Base-by-base conservation (phyloP, 2,329 filamentous ascomycete genomes). In the Phoma sp. region DNA sequence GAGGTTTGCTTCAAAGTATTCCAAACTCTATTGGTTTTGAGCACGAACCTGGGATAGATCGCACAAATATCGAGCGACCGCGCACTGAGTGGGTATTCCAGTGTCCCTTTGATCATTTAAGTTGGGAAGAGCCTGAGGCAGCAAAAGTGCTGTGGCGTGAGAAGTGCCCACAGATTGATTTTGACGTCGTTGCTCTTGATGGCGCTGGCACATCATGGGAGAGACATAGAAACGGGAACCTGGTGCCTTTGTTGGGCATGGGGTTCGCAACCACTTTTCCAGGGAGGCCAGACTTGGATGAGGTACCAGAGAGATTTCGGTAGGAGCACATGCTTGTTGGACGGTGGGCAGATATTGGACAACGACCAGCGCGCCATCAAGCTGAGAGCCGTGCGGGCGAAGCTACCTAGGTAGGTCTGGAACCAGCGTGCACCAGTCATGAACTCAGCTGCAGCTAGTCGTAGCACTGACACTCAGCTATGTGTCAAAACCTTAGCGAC, bases 241-340 rank as follows among this genome's bases (percentile, higher is more conserved):
- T 45, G 13, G 22, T 45, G 15, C 31, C 40, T 32, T 17, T 43
- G 40, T 32, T 43, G 17, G 40, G 40, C 22, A 17, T 33, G 17
- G 15, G 21, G 17, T 43, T 43, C 8, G 43, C 41, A 24, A 87
- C 85, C 56, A 87, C 81, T 12, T 33, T 33, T n/a, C 31, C 15
- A 33, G 31, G 7, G 31, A 33, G 13, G 6, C 15, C 4, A 15
- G 31, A 33, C 15, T 33, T 33, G 31, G 31, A 33, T 6, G 31
- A 33, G 31, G 7, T 33, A 33, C 31, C 31, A 33, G 6, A n/a
- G n/a, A 13, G 31, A 33, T 7, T 33, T 3, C 1, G 3, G 10
- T 29, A 29, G 27, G 8, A 10, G 6, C 10, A 9, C 27, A 29
- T 7, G 4, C 27, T 29, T 29, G 6, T 29, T 29, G 27, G 27